phyloP scores from a whole-genome alignment of 768 basidiomycete species.

The Dacryopinax spathularia region DNA sequence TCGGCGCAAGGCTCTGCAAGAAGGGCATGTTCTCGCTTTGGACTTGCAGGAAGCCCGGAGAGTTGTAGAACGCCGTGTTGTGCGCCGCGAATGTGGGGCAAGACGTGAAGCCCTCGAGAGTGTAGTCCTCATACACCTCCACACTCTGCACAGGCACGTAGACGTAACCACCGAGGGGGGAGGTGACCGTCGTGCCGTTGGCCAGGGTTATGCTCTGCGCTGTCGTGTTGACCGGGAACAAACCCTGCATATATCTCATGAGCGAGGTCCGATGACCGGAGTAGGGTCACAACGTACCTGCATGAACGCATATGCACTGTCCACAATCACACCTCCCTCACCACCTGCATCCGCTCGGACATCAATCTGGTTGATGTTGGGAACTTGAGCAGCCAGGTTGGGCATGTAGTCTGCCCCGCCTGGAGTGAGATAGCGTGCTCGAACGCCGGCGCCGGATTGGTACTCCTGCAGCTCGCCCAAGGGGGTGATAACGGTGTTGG shows the following conservation, averaged over 20 bases:
- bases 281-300: conserved; percentile 26
- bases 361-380: conserved; percentile 55
- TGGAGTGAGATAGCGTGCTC: conserved; percentile 10
- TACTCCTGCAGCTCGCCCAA: conserved; percentile 14
- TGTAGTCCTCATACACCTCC: conserved; percentile 44
- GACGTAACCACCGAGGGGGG: conserved; percentile 56
- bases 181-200: conserved; percentile 44
- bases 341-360: conserved; percentile 55
- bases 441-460: conserved; percentile 11
- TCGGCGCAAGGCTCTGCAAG: conserved; percentile 47
- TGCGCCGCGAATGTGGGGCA: conserved; percentile 53
- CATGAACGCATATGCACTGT: conserved; percentile 50
- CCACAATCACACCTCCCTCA: conserved; percentile 51
- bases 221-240: conserved; percentile 41
- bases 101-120: conserved; percentile 50
- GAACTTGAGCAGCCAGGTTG: conserved; percentile 19
- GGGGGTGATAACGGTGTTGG: conserved; percentile 7
- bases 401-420: neutral
- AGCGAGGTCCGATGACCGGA: neutral
- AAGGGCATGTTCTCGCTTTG: conserved; percentile 46
- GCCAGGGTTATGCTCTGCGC: conserved; percentile 44
- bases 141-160: conserved; percentile 65
- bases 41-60: conserved; percentile 50
- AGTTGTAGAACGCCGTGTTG: conserved; percentile 43
- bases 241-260: conserved; percentile 23